Evolutionary conservation across 306 rosid genomes (phyloP).

Genomic region (Dicorynia guianensis): DNA sequence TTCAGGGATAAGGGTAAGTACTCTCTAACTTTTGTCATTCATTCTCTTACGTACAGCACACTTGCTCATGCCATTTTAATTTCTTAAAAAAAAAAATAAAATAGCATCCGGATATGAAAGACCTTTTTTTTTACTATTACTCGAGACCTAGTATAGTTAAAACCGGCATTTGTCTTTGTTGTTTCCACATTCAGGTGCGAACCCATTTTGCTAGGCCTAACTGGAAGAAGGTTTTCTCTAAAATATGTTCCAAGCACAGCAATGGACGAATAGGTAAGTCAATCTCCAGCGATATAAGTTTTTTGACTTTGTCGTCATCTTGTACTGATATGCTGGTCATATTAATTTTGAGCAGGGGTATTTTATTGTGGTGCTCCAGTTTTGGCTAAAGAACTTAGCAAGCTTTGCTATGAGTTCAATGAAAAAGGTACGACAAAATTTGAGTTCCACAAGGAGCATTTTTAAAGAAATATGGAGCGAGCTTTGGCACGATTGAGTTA

Average conservation of each 20-base stretch:
- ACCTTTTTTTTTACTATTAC: no score
- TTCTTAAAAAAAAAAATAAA: not conserved
- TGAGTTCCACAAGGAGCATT: conserved; percentile 98
- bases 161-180: not conserved
- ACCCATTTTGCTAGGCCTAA: conserved; percentile 99
- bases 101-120: not conserved
- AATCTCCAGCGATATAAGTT: conserved; percentile 24
- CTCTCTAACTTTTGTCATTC: conserved; percentile 8
- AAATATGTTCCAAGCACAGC: conserved; percentile 87
- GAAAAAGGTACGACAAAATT: conserved; percentile 96
- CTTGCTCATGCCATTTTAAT: conserved; percentile 17
- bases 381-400: conserved; percentile 91
- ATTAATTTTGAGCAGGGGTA: conserved; percentile 68
- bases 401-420: conserved; percentile 93
- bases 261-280: conserved; percentile 86
- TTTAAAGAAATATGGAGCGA: conserved; percentile 49
- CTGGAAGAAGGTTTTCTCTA: conserved; percentile 98
- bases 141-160: not conserved
- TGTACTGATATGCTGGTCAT: conserved; percentile 35
- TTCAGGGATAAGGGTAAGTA: conserved; percentile 81
- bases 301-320: conserved; percentile 1
- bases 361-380: conserved; percentile 98
- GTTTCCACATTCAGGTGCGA: conserved; percentile 68
- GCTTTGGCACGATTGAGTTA: conserved; percentile 18
- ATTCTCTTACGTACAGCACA: not conserved